Evolutionary conservation across 116 monocot species (phyloP).

Genomic region (Phalaenopsis hybrid): DNA sequence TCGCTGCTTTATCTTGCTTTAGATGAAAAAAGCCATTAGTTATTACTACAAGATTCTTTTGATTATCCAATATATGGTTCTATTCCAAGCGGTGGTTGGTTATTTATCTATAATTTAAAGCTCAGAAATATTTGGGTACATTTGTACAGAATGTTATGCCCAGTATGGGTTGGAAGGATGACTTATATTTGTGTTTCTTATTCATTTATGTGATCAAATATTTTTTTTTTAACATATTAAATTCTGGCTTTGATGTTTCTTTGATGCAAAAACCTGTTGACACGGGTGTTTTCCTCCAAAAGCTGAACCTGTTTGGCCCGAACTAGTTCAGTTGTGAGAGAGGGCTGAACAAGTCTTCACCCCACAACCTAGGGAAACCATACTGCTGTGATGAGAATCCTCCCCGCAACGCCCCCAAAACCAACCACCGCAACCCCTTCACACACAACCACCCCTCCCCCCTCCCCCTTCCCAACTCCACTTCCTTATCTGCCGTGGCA

Average conservation of each 20-base stretch:
- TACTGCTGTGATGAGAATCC: no score
- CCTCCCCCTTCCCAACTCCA: no score
- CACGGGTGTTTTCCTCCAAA: no score
- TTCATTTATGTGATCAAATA: background rate
- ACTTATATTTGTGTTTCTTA: background rate
- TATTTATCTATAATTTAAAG: background rate
- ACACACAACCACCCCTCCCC: no score
- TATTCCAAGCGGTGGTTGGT: background rate
- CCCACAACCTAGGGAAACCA: no score
- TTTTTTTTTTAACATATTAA: background rate
- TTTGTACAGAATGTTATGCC: background rate
- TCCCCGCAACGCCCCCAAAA: no score
- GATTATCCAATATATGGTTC: background rate
- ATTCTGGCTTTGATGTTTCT: background rate
- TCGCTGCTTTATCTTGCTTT: background rate
- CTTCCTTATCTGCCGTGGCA: no score
- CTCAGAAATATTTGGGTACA: background rate
- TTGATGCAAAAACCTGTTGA: background rate
- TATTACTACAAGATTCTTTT: background rate
- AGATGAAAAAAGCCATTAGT: background rate
- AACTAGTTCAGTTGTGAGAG: no score
- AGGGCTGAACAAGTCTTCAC: no score
- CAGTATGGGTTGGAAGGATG: no score
- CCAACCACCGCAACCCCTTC: no score
- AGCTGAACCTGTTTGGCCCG: no score